A percentile compares a stretch with the other conserved stretches of the same genome.
Evolutionary conservation across 2,329 filamentous ascomycete species (phyloP).

Genomic region (Fusarium humuli): DNA sequence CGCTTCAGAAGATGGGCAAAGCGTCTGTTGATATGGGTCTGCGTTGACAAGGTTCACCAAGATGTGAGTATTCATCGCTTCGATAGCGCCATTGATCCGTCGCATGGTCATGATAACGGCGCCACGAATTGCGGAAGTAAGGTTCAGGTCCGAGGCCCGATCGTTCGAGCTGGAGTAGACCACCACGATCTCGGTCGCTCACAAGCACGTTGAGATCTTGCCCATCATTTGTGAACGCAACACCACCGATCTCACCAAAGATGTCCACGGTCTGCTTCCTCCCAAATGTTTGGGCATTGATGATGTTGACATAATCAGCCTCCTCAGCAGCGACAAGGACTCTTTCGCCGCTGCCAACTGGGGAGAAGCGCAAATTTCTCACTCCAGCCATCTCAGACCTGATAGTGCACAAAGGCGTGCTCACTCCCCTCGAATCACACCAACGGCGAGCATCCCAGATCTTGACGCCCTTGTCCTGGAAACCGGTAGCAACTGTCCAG

Average conservation of each 20-base stretch:
- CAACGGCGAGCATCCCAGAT: conserved; percentile 83
- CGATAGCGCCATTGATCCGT: conserved; percentile 26
- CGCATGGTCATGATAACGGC: conserved; percentile 7
- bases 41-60: conserved; percentile 32
- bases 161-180: conserved; percentile 71
- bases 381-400: conserved; percentile 75
- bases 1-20: conserved; percentile 31
- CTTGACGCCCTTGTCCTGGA: conserved; percentile 78
- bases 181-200: conserved; percentile 73
- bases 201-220: conserved; percentile 76
- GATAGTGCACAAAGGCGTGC: conserved; percentile 65
- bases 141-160: conserved; percentile 51
- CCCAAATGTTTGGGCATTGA: conserved; percentile 73
- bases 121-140: conserved; percentile 37
- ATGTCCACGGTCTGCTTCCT: conserved; percentile 78
- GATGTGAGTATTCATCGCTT: conserved; percentile 12
- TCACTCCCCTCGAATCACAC: conserved; percentile 63
- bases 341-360: conserved; percentile 73
- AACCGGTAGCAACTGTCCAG: conserved; percentile 79
- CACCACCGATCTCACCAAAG: conserved; percentile 79
- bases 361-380: conserved; percentile 77
- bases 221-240: conserved; percentile 74
- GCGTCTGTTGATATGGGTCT: conserved; percentile 32
- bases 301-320: conserved; percentile 77
- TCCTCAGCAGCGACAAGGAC: conserved; percentile 80